Base-by-base conservation (phyloP, 106 monocot genomes). In the Triglochin maritima region DNA sequence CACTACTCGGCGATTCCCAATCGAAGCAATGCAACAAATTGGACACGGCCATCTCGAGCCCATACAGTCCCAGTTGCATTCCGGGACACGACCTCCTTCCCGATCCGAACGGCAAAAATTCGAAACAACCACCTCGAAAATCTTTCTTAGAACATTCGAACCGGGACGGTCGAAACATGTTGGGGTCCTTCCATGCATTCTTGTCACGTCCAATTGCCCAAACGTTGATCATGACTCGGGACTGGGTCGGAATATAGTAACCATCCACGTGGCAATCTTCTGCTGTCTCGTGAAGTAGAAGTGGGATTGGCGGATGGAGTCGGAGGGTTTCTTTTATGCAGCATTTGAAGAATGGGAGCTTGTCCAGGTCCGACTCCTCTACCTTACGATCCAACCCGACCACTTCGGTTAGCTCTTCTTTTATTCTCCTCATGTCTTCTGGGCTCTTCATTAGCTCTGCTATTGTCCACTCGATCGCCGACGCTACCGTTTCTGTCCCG, bases 21-120 rank as follows among this genome's bases (percentile, higher is more conserved):
- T 11, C 46, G 59, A 84, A 84, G 58, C 79, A 79, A 49, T 83
- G 83, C 52, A 76, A 11, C 57, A 83, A 56, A 11, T 76, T 56
- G 7, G 79, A 75, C 50, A 84, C 17, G 16, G 70, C 72, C 65
- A 84, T 47, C 64, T 77, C 77, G 41, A 77, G 46, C 44, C 56
- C 51, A 11, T 76, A 70, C n/a, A 80, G 50, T 2, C 72, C 83
- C 6, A 84, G 71, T 66, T 77, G 84, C 76, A 80, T 74, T 7
- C 80, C 83, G 16, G 83, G 83, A 69, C 83, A 84, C 11, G 76
- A 72, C 42, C 83, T 55, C 47, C 83, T 50, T 2, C 80, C 84
- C 4, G 66, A 69, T 5, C 74, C 68, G 41, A 74, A 74, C 15
- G 72, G 62, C 2, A 66, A 29, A 55, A 68, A 63, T 46, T 69